These are phyloP conservation scores for Coniochaeta sp. DNA, from an alignment of 2,329 filamentous ascomycete species.

Conservation along the genomic window DNA sequence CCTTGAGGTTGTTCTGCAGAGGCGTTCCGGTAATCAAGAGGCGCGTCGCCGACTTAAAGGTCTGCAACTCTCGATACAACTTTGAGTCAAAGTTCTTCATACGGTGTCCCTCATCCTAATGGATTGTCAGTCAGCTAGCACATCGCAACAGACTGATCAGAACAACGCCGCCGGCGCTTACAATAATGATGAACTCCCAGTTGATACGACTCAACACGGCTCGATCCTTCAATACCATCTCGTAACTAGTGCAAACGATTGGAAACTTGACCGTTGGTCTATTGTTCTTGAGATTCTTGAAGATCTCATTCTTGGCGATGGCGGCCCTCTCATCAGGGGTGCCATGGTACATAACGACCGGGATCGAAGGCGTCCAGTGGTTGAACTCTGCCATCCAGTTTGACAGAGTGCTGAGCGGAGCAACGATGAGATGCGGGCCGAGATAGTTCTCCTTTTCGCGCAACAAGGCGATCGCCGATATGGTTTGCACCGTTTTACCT, in stretches of 20 bases:
- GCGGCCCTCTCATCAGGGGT: slow-evolving; percentile 67
- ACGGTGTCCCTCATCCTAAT: slow-evolving; percentile 83
- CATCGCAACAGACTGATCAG: not conserved
- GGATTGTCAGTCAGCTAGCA: slow-evolving; percentile 16
- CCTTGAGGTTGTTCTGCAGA: slow-evolving; percentile 88
- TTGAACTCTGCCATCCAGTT: slow-evolving; percentile 96
- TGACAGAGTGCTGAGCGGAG: slow-evolving; percentile 81
- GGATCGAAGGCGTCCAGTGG: slow-evolving; percentile 83
- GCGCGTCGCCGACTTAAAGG: slow-evolving; percentile 83
- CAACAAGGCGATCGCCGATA: slow-evolving; percentile 77
- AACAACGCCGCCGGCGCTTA: slow-evolving; percentile 29
- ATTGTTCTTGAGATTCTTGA: slow-evolving; percentile 57
- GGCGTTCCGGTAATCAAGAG: slow-evolving; percentile 93
- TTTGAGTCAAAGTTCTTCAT: slow-evolving; percentile 96
- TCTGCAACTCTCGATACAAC: slow-evolving; percentile 79
- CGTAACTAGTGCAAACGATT: slow-evolving; percentile 89
- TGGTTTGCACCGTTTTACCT: slow-evolving; percentile 90
- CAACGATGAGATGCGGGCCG: slow-evolving; percentile 85
- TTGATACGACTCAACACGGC: slow-evolving; percentile 74
- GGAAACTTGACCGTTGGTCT: slow-evolving; percentile 64
- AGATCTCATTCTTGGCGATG: slow-evolving; percentile 66
- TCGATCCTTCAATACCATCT: slow-evolving; percentile 89
- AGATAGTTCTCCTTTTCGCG: slow-evolving; percentile 77
- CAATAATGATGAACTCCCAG: slow-evolving; percentile 97
- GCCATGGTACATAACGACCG: slow-evolving; percentile 87